Evolutionary conservation across 1,284 basidiomycete species (phyloP).

Genomic region (Polyporus tsugae): DNA sequence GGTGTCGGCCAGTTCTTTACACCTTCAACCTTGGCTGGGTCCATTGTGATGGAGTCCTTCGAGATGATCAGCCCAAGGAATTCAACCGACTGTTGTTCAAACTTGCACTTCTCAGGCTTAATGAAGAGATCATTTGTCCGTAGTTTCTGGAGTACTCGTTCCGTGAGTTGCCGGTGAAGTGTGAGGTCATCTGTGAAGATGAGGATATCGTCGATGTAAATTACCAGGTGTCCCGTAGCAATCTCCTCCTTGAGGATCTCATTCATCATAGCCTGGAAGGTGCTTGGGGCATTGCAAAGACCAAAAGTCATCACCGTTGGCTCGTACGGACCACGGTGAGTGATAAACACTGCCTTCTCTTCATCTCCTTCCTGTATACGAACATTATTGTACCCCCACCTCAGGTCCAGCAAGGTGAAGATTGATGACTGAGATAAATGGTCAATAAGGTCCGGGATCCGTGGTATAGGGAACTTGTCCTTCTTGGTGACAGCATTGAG

Average conservation of each 20-base stretch:
- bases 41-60: slow-evolving; percentile 11
- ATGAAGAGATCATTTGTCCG: slow-evolving; percentile 39
- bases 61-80: slow-evolving; percentile 1
- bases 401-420: slow-evolving; percentile 18
- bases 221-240: slow-evolving; percentile 3
- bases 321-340: slow-evolving; percentile 37
- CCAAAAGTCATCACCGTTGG: slow-evolving; percentile 43
- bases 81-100: slow-evolving; percentile 39
- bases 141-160: slow-evolving; percentile 42
- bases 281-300: slow-evolving; percentile 42
- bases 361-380: slow-evolving; percentile 24
- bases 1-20: slow-evolving; percentile 18
- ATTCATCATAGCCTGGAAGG: slow-evolving; percentile 33
- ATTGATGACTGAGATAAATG: slow-evolving; percentile 4
- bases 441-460: slow-evolving; percentile 11
- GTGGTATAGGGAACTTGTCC: slow-evolving; percentile 20
- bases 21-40: slow-evolving; percentile 18
- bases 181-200: slow-evolving; percentile 14
- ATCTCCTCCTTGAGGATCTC: slow-evolving; percentile 15
- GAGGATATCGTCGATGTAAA: slow-evolving; percentile 20
- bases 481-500: slow-evolving; percentile 39
- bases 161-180: slow-evolving; percentile 30
- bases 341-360: slow-evolving; percentile 25
- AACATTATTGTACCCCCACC: slow-evolving; percentile 23
- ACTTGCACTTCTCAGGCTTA: slow-evolving; percentile 49